Percentiles rank a stretch among this genome's conserved stretches.
These are phyloP conservation scores for Auxenochlorella pyrenoidosa DNA, from an alignment of 139 green algal genomes.

Conservation along the genomic window DNA sequence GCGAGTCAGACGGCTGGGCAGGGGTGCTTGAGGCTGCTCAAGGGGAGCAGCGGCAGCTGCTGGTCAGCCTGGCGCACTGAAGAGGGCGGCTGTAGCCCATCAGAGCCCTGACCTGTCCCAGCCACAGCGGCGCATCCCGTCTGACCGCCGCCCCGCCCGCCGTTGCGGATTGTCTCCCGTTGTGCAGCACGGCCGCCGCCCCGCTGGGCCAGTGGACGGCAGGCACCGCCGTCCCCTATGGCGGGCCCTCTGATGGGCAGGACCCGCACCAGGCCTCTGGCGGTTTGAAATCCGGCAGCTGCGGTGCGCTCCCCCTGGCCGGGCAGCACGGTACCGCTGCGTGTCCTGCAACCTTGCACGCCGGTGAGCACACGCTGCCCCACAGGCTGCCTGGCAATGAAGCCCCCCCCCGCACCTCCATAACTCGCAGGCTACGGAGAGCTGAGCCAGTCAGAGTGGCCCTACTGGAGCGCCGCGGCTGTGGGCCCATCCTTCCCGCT, in stretches of 20 bases:
- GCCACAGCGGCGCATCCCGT: too few relatives aligned
- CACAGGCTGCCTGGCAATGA: too few relatives aligned
- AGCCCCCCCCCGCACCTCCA: too few relatives aligned
- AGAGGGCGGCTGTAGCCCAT: not conserved
- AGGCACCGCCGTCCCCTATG: conserved; percentile 1
- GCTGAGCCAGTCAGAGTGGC: conserved; percentile 10
- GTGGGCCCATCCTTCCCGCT: conserved; percentile 2
- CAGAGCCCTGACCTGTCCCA: not conserved
- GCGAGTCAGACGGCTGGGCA: not conserved
- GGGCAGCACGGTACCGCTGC: too few relatives aligned
- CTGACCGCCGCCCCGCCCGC: not conserved
- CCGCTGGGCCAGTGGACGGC: not conserved
- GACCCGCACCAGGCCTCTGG: conserved; percentile 11
- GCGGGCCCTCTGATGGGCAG: conserved; percentile 15
- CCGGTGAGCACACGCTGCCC: too few relatives aligned
- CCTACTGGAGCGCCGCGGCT: not conserved
- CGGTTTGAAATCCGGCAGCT: not conserved
- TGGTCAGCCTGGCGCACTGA: not conserved
- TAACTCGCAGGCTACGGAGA: conserved; percentile 39
- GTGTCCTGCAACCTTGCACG: not conserved
- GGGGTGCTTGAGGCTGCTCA: not conserved
- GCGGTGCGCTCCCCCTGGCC: conserved; percentile 10
- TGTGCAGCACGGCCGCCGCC: not conserved
- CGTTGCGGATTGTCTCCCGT: not conserved
- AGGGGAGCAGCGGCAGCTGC: not conserved